phyloP scores from a whole-genome alignment of 176 grass and related monocot species.

The Aegilops bicornis region DNA sequence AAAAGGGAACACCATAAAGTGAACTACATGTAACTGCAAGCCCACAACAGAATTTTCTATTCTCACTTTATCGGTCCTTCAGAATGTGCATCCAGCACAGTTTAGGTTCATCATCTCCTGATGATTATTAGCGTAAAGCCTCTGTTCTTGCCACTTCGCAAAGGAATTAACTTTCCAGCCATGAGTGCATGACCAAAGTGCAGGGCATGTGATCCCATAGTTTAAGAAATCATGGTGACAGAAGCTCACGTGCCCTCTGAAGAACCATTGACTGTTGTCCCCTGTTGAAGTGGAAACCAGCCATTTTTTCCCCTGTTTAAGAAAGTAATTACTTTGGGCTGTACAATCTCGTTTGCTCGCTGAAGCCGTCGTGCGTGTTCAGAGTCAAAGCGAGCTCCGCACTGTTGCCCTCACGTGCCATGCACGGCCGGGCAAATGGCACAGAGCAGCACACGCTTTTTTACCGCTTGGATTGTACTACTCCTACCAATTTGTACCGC shows the following conservation, averaged over 20 bases:
- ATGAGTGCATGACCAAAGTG: slow-evolving; percentile 15
- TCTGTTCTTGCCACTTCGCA: slow-evolving; percentile 18
- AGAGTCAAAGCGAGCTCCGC: too few relatives aligned
- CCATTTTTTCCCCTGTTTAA: background rate
- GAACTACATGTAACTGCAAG: slow-evolving; percentile 12
- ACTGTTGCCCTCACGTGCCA: too few relatives aligned
- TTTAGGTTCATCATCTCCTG: slow-evolving; percentile 14
- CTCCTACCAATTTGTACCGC: background rate
- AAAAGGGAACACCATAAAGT: slow-evolving; percentile 5
- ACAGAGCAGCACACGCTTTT: background rate
- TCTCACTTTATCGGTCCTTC: slow-evolving; percentile 18
- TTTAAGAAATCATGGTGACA: background rate
- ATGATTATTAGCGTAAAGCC: slow-evolving; percentile 32
- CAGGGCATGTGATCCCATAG: slow-evolving; percentile 26
- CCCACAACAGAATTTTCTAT: slow-evolving; percentile 31
- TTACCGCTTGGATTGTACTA: background rate
- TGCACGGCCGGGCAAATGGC: background rate
- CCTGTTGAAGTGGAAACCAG: background rate
- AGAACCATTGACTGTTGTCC: slow-evolving; percentile 32
- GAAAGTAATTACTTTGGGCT: too few relatives aligned
- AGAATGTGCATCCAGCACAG: background rate
- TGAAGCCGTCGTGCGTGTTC: too few relatives aligned
- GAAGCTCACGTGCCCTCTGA: slow-evolving; percentile 29
- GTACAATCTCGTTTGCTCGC: too few relatives aligned
- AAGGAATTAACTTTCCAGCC: slow-evolving; percentile 30